Evolutionary conservation across 2,329 filamentous ascomycete genomes (phyloP).

Genomic region (Botrytis fragariae): DNA sequence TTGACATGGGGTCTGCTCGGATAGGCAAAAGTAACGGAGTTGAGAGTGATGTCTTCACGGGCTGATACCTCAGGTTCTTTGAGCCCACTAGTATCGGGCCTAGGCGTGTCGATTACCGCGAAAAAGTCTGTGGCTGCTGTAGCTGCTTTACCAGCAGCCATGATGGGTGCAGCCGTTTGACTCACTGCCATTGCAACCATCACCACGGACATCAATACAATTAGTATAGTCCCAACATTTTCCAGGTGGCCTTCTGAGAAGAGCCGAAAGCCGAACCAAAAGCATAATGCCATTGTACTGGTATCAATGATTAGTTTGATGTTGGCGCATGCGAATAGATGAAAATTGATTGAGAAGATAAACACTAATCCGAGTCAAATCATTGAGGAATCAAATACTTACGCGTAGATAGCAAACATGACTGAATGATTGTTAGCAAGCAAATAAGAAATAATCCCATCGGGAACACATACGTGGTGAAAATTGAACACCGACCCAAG

Average conservation of each 20-base stretch:
- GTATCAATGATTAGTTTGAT: not conserved
- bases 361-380: not conserved
- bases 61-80: constrained; percentile 48
- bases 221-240: constrained; percentile 53
- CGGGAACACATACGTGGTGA: constrained; percentile 39
- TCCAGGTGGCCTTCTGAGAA: constrained; percentile 47
- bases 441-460: not conserved
- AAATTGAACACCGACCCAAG: constrained; percentile 53
- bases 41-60: constrained; percentile 39
- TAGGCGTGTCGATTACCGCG: constrained; percentile 38
- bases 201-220: constrained; percentile 32
- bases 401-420: constrained; percentile 37
- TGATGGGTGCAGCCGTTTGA: constrained; percentile 54
- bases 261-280: constrained; percentile 57
- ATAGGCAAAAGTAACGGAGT: constrained; percentile 40
- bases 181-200: constrained; percentile 42
- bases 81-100: constrained; percentile 42
- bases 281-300: constrained; percentile 55
- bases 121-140: constrained; percentile 41
- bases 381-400: not conserved
- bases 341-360: not conserved
- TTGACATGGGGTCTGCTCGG: constrained; percentile 36
- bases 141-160: constrained; percentile 45
- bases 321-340: not conserved
- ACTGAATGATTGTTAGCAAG: constrained; percentile 35